These are phyloP conservation scores for Tricholoma saponaceum DNA, from an alignment of 768 basidiomycete genomes.

Conservation along the genomic window DNA sequence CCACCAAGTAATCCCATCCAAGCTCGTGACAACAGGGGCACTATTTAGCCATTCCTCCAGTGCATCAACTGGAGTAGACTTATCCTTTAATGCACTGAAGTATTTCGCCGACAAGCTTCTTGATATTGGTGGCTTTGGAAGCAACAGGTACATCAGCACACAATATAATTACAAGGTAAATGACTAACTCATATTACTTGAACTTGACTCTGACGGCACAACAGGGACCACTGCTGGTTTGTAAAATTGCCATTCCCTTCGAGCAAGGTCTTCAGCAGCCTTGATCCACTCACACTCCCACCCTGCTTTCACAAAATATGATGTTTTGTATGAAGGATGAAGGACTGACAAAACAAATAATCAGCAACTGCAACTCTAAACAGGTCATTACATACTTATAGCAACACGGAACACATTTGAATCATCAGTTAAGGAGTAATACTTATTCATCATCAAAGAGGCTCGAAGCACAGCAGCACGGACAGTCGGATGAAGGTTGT, in stretches of 20 bases:
- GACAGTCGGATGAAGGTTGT: neutral
- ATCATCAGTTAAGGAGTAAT: slow-evolving; percentile 12
- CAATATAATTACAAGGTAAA: neutral
- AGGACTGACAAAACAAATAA: slow-evolving; percentile 3
- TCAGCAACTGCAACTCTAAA: no score
- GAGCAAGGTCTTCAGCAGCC: slow-evolving; percentile 4
- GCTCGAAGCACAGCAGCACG: neutral
- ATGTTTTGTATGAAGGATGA: slow-evolving; percentile 14
- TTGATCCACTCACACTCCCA: slow-evolving; percentile 19
- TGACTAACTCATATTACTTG: neutral
- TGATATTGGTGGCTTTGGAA: neutral
- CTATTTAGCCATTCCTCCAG: slow-evolving; percentile 1
- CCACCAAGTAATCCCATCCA: slow-evolving; percentile 2
- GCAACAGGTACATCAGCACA: neutral
- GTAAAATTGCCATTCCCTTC: neutral
- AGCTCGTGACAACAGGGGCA: neutral
- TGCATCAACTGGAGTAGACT: neutral
- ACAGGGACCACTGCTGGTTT: neutral
- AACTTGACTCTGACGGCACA: neutral
- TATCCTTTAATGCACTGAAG: neutral
- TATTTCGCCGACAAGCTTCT: neutral
- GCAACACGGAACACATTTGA: slow-evolving; percentile 11
- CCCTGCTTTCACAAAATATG: slow-evolving; percentile 13
- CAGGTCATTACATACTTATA: slow-evolving; percentile 8
- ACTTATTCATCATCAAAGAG: slow-evolving; percentile 10